Evolutionary conservation across 495 filamentous ascomycete genomes (phyloP).

Genomic region (Amniculicola lignicola): DNA sequence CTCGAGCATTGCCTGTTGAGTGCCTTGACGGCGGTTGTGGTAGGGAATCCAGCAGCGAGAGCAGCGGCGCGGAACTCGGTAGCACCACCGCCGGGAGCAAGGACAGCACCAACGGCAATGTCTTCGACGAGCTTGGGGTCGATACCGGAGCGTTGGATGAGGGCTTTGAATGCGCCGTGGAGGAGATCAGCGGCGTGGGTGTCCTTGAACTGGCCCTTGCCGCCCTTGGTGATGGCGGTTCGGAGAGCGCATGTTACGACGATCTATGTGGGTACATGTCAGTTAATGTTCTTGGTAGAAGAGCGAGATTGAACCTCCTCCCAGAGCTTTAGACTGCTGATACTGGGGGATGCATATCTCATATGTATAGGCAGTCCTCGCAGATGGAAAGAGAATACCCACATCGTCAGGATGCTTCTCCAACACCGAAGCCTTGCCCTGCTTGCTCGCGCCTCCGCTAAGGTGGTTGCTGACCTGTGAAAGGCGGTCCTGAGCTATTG

Average conservation of each 20-base stretch:
- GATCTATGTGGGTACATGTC: constrained; percentile 53
- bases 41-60: constrained; percentile 88
- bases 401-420: constrained; percentile 65
- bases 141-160: constrained; percentile 80
- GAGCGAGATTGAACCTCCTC: too few species aligned
- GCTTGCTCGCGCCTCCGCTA: constrained; percentile 41
- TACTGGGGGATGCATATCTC: too few species aligned
- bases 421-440: constrained; percentile 53
- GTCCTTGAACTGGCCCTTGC: constrained; percentile 94
- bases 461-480: constrained; percentile 64
- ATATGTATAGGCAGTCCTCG: too few species aligned
- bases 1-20: constrained; percentile 90
- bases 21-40: constrained; percentile 72
- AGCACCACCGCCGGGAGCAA: constrained; percentile 89
- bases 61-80: constrained; percentile 95
- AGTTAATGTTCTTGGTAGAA: too few species aligned
- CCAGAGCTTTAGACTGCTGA: too few species aligned
- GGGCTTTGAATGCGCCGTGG: constrained; percentile 72
- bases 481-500: constrained; percentile 60
- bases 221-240: constrained; percentile 86
- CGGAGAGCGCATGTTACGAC: constrained; percentile 92
- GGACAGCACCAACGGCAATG: constrained; percentile 85
- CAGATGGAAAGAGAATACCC: constrained; percentile 6
- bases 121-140: constrained; percentile 84
- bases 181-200: constrained; percentile 83